Conservation (phyloP, 148 eudicot genomes). For the Arctostaphylos glauca region DNA sequence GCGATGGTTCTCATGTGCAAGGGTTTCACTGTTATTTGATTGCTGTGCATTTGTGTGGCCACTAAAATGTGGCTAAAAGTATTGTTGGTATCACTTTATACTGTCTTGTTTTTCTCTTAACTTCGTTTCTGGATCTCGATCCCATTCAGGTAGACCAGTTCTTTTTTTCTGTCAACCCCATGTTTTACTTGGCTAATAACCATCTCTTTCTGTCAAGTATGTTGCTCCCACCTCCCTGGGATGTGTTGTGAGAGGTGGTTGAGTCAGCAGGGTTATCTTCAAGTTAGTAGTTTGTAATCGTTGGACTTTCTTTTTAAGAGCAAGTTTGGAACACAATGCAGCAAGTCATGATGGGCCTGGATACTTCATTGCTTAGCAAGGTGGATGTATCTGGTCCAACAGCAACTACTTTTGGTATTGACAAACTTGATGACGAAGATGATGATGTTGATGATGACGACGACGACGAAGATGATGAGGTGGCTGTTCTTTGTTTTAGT, state of each 20-base stretch:
- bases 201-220: background rate
- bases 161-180: background rate
- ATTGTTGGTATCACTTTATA: background rate
- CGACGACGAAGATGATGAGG: conserved; percentile 47
- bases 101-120: background rate
- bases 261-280: background rate
- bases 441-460: conserved; percentile 44
- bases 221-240: background rate
- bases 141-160: background rate
- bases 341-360: conserved; percentile 94
- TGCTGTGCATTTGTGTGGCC: background rate
- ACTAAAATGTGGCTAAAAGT: background rate
- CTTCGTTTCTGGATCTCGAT: background rate
- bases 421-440: conserved; percentile 63
- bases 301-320: background rate
- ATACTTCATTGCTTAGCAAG: conserved; percentile 69
- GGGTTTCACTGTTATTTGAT: background rate
- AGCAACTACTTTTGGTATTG: conserved; percentile 47
- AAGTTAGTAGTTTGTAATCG: background rate
- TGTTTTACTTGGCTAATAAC: background rate
- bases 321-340: conserved; percentile 41
- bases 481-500: conserved; percentile 22
- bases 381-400: conserved; percentile 67
- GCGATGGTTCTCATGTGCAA: background rate
- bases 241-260: background rate